These are phyloP conservation scores for Apiospora hydei DNA, from an alignment of 2,329 filamentous ascomycete genomes.

Conservation along the genomic window DNA sequence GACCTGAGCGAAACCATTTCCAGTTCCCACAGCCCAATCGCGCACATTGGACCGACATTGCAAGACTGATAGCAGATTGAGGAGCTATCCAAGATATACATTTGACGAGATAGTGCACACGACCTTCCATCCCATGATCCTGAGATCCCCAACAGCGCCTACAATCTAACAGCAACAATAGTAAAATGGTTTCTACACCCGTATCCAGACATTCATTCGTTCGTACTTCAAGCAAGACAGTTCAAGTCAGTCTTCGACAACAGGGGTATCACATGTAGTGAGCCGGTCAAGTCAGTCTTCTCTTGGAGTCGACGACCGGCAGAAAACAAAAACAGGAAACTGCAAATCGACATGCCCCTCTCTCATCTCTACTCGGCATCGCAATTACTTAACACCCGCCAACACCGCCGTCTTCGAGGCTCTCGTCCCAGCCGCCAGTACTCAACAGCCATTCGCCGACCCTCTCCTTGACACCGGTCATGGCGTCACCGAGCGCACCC, in stretches of 20 bases:
- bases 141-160: neutral
- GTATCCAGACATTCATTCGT: neutral
- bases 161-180: neutral
- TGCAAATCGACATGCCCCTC: neutral
- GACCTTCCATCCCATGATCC: neutral
- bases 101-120: neutral
- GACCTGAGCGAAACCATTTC: neutral
- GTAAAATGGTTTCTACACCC: neutral
- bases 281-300: conserved; percentile 1
- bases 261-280: conserved; percentile 11
- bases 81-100: neutral
- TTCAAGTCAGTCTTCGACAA: neutral
- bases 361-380: neutral
- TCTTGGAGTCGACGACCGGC: neutral
- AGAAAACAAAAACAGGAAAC: conserved; percentile 8
- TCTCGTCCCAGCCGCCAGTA: conserved; percentile 89
- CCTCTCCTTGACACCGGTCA: conserved; percentile 76
- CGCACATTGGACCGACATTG: neutral
- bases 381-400: conserved; percentile 48
- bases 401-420: conserved; percentile 65
- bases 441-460: conserved; percentile 77
- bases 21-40: neutral
- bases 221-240: neutral
- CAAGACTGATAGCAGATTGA: neutral
- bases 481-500: conserved; percentile 80